phyloP scores from a whole-genome alignment of 2,329 filamentous ascomycete species.

The Trichoderma harzianum region DNA sequence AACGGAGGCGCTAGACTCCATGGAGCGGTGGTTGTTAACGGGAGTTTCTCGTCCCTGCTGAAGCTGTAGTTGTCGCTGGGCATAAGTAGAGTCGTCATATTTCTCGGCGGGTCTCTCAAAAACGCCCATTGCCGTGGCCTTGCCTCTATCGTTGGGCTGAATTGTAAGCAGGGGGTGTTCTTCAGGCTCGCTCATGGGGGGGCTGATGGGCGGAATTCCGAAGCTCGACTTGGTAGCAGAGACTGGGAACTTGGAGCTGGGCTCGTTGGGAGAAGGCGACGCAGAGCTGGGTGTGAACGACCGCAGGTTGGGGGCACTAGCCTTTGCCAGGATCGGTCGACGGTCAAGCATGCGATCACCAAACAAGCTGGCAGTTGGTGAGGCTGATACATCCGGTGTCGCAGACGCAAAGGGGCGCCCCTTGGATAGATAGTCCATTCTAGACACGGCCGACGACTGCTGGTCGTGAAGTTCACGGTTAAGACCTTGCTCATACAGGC shows the following conservation, averaged over 20 bases:
- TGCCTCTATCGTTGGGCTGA: constrained; percentile 73
- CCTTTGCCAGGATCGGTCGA: constrained; percentile 48
- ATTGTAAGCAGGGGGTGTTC: constrained; percentile 64
- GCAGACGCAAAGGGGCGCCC: constrained; percentile 51
- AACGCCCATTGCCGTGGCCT: constrained; percentile 66
- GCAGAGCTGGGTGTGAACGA: constrained; percentile 47
- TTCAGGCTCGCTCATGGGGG: constrained; percentile 66
- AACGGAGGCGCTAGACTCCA: constrained; percentile 45
- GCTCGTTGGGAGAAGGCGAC: constrained; percentile 27
- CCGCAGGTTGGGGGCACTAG: constrained; percentile 67
- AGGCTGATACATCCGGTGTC: constrained; percentile 51
- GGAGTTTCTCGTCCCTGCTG: constrained; percentile 70
- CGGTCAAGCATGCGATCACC: constrained; percentile 46
- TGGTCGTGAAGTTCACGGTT: constrained; percentile 78
- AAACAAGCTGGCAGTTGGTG: constrained; percentile 44
- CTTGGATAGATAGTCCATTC: constrained; percentile 73
- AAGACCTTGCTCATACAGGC: constrained; percentile 80
- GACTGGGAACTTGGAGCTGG: constrained; percentile 36
- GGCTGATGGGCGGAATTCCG: constrained; percentile 41
- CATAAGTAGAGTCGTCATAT: constrained; percentile 83
- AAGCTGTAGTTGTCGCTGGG: constrained; percentile 76
- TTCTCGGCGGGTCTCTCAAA: constrained; percentile 68
- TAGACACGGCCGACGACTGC: constrained; percentile 70
- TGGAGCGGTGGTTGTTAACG: constrained; percentile 40
- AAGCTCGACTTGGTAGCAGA: constrained; percentile 32